Conservation (phyloP, 2,329 filamentous ascomycete genomes). For the Penicillium sp. region DNA sequence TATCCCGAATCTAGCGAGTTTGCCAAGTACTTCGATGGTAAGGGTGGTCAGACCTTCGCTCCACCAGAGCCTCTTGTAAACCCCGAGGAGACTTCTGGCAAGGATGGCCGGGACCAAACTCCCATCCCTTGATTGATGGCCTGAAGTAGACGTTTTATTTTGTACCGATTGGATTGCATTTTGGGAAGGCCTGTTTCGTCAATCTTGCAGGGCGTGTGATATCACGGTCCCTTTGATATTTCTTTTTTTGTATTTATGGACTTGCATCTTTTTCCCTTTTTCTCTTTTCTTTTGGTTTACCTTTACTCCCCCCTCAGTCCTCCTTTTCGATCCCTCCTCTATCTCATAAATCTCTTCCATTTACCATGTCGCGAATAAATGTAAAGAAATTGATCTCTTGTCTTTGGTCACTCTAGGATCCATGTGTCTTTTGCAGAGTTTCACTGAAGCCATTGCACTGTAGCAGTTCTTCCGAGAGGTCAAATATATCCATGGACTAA, state of each 20-base stretch:
- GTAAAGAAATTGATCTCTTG: conserved; percentile 20
- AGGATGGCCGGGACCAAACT: conserved; percentile 38
- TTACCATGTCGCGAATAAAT: conserved; percentile 27
- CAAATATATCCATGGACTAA: too few relatives aligned
- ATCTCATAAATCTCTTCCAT: conserved; percentile 12
- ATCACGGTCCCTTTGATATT: conserved; percentile 24
- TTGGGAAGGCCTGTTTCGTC: conserved; percentile 16
- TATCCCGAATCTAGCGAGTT: conserved; percentile 88
- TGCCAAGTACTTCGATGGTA: conserved; percentile 81
- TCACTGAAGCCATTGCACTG: too few relatives aligned
- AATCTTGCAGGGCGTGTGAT: conserved; percentile 19
- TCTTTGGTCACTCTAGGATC: conserved; percentile 37
- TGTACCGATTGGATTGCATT: conserved; percentile 27
- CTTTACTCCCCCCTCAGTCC: conserved; percentile 22
- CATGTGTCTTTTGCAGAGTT: background rate
- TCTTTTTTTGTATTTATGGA: conserved; percentile 26
- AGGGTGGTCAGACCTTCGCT: conserved; percentile 51
- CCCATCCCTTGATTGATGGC: conserved; percentile 27
- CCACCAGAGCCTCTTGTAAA: conserved; percentile 48
- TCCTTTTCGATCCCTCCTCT: conserved; percentile 9
- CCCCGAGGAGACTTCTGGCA: conserved; percentile 42
- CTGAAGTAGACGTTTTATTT: conserved; percentile 11
- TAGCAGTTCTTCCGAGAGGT: too few relatives aligned
- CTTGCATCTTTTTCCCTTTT: conserved; percentile 19
- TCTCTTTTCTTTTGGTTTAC: conserved; percentile 8